Conservation (phyloP, 2,329 filamentous ascomycete species). For the Ustilaginoidea virens region DNA sequence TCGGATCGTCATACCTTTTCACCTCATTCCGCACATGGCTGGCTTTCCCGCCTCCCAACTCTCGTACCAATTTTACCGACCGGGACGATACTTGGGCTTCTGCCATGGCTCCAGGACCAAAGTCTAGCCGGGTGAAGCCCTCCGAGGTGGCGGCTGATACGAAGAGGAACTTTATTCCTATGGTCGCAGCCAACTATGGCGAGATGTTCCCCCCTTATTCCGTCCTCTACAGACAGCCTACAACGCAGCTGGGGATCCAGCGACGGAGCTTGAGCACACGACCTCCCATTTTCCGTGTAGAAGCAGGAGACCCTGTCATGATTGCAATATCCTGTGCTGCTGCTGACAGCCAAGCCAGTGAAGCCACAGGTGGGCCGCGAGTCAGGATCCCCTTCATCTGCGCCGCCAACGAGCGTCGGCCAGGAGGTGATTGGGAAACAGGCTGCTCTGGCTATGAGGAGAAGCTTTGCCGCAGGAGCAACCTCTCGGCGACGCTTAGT, state of each 20-base stretch:
- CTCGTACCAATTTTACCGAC: neutral
- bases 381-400: conserved; percentile 50
- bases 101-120: conserved; percentile 17
- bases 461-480: conserved; percentile 59
- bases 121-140: conserved; percentile 18
- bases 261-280: conserved; percentile 18
- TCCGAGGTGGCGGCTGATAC: conserved; percentile 58
- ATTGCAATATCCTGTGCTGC: conserved; percentile 40
- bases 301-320: conserved; percentile 42
- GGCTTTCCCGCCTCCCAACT: too few relatives aligned
- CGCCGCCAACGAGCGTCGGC: conserved; percentile 59
- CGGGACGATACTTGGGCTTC: neutral
- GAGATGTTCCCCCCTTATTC: conserved; percentile 42
- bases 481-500: conserved; percentile 51
- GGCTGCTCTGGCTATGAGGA: conserved; percentile 38
- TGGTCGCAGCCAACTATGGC: conserved; percentile 41
- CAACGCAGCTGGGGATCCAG: conserved; percentile 27
- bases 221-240: conserved; percentile 37
- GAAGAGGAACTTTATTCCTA: conserved; percentile 54
- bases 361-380: conserved; percentile 16
- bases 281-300: conserved; percentile 34
- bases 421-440: conserved; percentile 70
- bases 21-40: too few relatives aligned
- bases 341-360: conserved; percentile 21
- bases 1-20: too few relatives aligned